Conservation (phyloP, 1,284 basidiomycete species). For the Sphaerobolus stellatus region DNA sequence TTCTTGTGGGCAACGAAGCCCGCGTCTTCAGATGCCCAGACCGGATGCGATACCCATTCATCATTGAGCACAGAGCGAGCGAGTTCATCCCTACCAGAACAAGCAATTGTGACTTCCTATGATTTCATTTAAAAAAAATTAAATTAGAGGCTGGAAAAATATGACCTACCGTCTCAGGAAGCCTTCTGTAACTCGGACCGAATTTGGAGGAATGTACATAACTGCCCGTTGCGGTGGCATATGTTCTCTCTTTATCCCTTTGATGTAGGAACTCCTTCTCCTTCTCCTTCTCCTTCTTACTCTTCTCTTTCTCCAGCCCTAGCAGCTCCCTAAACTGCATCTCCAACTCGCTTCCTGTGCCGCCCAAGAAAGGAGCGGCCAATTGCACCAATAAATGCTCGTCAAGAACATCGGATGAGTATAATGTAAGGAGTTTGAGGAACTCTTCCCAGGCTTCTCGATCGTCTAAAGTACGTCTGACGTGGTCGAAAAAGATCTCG, state of each 20-base stretch:
- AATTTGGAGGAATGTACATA: constrained; percentile 7
- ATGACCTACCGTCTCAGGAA: constrained; percentile 78
- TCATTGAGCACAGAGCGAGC: constrained; percentile 97
- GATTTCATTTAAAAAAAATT: constrained; percentile 12
- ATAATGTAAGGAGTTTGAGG: constrained; percentile 79
- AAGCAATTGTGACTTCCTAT: constrained; percentile 87
- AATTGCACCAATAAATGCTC: constrained; percentile 80
- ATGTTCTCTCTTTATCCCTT: neutral
- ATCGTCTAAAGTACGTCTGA: constrained; percentile 71
- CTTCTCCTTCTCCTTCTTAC: constrained; percentile 56
- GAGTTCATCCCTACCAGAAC: constrained; percentile 92
- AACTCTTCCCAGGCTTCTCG: constrained; percentile 80
- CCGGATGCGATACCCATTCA: constrained; percentile 95
- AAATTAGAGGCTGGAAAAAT: constrained; percentile 15
- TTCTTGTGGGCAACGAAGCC: constrained; percentile 97
- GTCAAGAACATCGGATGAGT: constrained; percentile 88
- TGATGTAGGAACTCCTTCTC: constrained; percentile 46
- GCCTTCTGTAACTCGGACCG: constrained; percentile 76
- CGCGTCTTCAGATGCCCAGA: constrained; percentile 95
- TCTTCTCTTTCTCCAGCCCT: constrained; percentile 64
- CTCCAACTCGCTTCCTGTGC: constrained; percentile 70
- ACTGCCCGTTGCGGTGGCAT: constrained; percentile 42
- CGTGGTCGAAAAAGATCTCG: constrained; percentile 52
- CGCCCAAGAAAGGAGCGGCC: constrained; percentile 75
- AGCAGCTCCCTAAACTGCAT: constrained; percentile 86